These are phyloP conservation scores for Kwoniella europaea DNA, from an alignment of 768 basidiomycete genomes.

Conservation along the genomic window DNA sequence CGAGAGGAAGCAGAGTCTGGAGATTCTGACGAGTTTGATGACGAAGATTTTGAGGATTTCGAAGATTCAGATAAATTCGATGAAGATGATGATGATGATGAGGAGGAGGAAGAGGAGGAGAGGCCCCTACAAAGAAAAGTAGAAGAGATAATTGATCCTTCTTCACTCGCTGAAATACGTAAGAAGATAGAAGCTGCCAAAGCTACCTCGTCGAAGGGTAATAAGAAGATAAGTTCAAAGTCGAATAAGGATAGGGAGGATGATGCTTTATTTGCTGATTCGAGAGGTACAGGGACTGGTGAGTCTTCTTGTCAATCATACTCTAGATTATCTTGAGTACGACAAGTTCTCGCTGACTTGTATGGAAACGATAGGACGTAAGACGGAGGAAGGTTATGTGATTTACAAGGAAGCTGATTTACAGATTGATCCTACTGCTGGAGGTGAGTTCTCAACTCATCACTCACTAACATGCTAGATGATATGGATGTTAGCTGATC, in stretches of 20 bases:
- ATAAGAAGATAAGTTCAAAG: slow-evolving; percentile 9
- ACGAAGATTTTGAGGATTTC: slow-evolving; percentile 4
- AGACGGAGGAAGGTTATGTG: slow-evolving; percentile 58
- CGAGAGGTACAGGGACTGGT: slow-evolving; percentile 53
- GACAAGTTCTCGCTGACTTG: no score
- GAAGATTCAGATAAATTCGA: slow-evolving; percentile 7
- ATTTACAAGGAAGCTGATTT: slow-evolving; percentile 59
- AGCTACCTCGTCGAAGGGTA: slow-evolving; percentile 8
- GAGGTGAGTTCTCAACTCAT: no score
- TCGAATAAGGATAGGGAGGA: slow-evolving; percentile 43
- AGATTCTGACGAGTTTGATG: slow-evolving; percentile 1
- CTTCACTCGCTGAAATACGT: slow-evolving; percentile 20
- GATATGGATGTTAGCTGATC: neutral
- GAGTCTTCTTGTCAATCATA: no score
- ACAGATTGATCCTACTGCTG: slow-evolving; percentile 55
- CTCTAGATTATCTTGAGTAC: no score
- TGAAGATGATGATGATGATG: slow-evolving; percentile 14
- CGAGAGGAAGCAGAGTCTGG: neutral
- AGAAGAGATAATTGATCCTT: slow-evolving; percentile 33
- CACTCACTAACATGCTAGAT: no score
- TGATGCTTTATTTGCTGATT: slow-evolving; percentile 54
- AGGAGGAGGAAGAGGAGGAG: slow-evolving; percentile 14
- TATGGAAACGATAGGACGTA: slow-evolving; percentile 55
- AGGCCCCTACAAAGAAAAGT: slow-evolving; percentile 8
- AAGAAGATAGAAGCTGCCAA: slow-evolving; percentile 13